Conservation (phyloP, 2,329 filamentous ascomycete genomes). For the Mycosphaerella sp. region DNA sequence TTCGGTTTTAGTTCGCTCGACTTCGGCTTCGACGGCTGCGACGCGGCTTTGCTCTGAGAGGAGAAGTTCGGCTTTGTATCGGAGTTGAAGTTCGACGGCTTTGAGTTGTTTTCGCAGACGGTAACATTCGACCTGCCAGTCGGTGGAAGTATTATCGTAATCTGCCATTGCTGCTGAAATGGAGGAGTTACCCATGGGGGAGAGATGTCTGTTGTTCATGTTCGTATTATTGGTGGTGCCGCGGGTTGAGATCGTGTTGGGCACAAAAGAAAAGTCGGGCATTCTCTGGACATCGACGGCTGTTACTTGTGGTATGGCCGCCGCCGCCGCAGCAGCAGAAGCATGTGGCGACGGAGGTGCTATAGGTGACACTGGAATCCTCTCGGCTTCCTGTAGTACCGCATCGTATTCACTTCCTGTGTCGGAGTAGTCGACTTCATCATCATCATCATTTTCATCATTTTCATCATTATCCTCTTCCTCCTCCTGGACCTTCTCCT, state of each 20-base stretch:
- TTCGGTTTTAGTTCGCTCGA: slow-evolving; percentile 3
- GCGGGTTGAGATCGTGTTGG: neutral
- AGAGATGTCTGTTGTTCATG: neutral
- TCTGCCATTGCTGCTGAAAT: neutral
- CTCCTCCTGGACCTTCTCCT: neutral
- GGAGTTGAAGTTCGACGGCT: neutral
- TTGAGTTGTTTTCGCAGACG: slow-evolving; percentile 6
- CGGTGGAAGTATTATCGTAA: neutral
- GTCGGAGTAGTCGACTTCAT: too few species aligned
- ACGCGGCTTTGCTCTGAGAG: neutral
- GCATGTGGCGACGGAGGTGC: neutral
- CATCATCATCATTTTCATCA: too few species aligned
- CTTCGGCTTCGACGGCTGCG: neutral
- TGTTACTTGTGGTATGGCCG: neutral
- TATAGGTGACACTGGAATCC: slow-evolving; percentile 5
- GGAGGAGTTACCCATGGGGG: neutral
- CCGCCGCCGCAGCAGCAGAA: neutral
- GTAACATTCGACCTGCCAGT: slow-evolving; percentile 10
- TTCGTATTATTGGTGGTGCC: neutral
- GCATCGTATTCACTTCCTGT: too few species aligned
- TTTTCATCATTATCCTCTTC: too few species aligned
- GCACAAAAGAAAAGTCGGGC: slow-evolving; percentile 3
- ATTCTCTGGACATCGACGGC: slow-evolving; percentile 4
- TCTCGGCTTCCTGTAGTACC: neutral
- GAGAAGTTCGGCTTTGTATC: slow-evolving; percentile 1